A percentile compares a stretch with the other conserved stretches of the same genome.
Conservation (phyloP, 1,284 basidiomycete genomes). For the Prillingera fragicola region DNA sequence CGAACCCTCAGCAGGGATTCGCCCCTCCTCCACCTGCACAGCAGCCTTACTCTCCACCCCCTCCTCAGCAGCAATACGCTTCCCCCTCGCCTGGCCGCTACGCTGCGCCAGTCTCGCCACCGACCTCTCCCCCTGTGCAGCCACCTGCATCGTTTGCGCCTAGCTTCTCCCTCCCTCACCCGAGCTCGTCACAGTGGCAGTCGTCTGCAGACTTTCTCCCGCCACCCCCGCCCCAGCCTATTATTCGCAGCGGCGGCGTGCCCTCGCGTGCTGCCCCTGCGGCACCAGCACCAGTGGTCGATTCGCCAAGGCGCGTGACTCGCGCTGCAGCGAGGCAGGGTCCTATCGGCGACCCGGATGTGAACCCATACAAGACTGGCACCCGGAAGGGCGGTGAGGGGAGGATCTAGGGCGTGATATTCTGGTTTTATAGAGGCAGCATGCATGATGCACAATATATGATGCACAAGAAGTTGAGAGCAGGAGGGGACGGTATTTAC, state of each 20-base stretch:
- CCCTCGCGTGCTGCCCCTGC: constrained; percentile 21
- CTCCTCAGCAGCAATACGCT: constrained; percentile 10
- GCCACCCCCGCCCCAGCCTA: constrained; percentile 42
- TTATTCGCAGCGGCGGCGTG: constrained; percentile 38
- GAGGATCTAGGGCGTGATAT: constrained; percentile 29
- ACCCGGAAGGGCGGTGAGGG: constrained; percentile 37
- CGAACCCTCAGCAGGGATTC: not conserved
- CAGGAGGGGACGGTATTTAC: no score
- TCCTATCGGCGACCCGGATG: constrained; percentile 36
- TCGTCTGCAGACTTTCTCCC: constrained; percentile 40
- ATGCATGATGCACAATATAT: no score
- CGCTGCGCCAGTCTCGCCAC: constrained; percentile 6
- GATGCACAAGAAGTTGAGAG: no score
- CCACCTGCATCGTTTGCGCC: constrained; percentile 14
- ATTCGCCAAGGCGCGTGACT: constrained; percentile 37
- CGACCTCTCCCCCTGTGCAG: constrained; percentile 14
- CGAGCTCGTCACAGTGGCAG: constrained; percentile 38
- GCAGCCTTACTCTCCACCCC: constrained; percentile 7
- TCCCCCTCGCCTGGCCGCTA: constrained; percentile 4
- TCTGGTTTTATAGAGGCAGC: not conserved
- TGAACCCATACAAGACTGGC: constrained; percentile 41
- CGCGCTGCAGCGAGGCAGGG: constrained; percentile 26
- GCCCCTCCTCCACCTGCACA: constrained; percentile 9
- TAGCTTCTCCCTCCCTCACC: constrained; percentile 35
- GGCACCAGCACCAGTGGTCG: constrained; percentile 9